Percentiles rank a stretch among this genome's conserved stretches.
Evolutionary conservation across 2,329 filamentous ascomycete genomes (phyloP).

Genomic region (Trichoderma lentiforme): DNA sequence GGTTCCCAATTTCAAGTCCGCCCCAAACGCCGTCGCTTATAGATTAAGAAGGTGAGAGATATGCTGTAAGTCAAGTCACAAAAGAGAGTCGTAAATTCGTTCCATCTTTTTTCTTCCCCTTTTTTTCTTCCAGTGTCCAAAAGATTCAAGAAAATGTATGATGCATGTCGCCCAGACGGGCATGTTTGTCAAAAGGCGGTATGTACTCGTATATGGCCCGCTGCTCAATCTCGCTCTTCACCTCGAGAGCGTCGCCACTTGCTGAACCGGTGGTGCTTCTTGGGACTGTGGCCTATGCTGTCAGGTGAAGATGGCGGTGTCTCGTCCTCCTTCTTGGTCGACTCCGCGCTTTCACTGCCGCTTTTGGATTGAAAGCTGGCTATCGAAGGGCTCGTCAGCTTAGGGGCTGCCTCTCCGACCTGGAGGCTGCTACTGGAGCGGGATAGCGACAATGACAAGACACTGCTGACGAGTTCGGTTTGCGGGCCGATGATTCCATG

Average conservation of each 20-base stretch:
- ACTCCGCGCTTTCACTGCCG: constrained; percentile 37
- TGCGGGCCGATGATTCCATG: constrained; percentile 43
- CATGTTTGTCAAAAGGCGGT: constrained; percentile 16
- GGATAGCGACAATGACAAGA: constrained; percentile 33
- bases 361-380: constrained; percentile 37
- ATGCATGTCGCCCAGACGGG: not conserved
- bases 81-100: constrained; percentile 22
- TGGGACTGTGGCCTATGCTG: constrained; percentile 28
- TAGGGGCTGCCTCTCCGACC: constrained; percentile 24
- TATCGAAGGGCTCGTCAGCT: constrained; percentile 26
- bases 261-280: constrained; percentile 22
- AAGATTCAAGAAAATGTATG: not conserved
- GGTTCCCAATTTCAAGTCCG: not conserved
- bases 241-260: constrained; percentile 12
- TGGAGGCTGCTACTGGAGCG: constrained; percentile 23
- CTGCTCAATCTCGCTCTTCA: not conserved
- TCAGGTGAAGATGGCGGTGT: constrained; percentile 38
- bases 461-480: constrained; percentile 32
- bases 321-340: constrained; percentile 29
- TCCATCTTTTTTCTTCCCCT: not conserved
- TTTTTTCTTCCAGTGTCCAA: not conserved
- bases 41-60: not conserved
- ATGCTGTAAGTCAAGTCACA: not conserved
- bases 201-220: not conserved
- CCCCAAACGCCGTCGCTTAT: constrained; percentile 25